Base-by-base conservation (phyloP, 2,329 filamentous ascomycete species). In the Aaosphaeria arxii region DNA sequence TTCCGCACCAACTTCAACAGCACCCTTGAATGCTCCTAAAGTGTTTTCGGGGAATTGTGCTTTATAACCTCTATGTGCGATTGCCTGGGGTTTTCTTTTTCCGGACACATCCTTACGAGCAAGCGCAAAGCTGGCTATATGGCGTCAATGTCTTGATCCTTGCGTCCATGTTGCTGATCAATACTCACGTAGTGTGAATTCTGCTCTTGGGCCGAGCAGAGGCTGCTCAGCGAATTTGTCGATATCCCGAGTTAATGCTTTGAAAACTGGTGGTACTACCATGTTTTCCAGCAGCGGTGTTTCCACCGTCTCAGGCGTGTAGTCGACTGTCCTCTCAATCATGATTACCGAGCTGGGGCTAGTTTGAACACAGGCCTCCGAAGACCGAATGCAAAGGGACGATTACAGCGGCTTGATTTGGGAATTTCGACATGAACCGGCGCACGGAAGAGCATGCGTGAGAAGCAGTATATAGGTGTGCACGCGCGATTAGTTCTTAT, bases 31-130 rank as follows among this genome's bases (percentile, higher is more conserved):
- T 6, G 88, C 87, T 11, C 77, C 80, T 79, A 96, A 84, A 1
- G 88, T 87, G 71, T 97, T 97, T 70, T 97, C 92, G 0, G 92
- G 90, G 57, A 80, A 88, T 44, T 78, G 78, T 1, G 85, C 84
- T 66, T 89, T 92, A 77, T 86, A 90, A 40, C 89, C 89, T 48
- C 89, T 79, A 73, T 92, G 89, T 1, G 86, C 87, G 54, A 94
- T 89, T 47, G 84, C 80, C 65, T 89, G 86, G 1, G 89, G 88
- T 43, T 84, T 68, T 44, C 58, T 61, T 30, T 59, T 66, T 30
- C 70, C 66, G 42, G 62, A 61, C 5, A 59, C 63, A 63, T 67
- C 59, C 56, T 64, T 67, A 11, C 52, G 58, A 29, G 64, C 69
- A 50, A 62, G 63, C 7, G 67, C 55, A 54, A 71, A 71, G 5